These are phyloP conservation scores for Podospora anserina DNA, from an alignment of 495 filamentous ascomycete genomes.

Conservation along the genomic window DNA sequence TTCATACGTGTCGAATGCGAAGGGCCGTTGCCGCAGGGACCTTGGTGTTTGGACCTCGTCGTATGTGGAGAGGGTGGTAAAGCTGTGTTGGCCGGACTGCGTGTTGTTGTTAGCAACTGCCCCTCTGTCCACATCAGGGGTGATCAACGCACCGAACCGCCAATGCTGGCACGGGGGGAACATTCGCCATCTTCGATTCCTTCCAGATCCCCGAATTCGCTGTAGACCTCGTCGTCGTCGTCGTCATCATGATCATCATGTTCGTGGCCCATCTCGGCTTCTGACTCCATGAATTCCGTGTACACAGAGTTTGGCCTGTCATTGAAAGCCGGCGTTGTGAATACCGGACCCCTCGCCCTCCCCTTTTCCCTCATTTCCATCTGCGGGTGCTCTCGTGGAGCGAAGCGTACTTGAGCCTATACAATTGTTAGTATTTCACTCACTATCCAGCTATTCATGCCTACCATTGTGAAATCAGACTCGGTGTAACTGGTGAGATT, in stretches of 20 bases:
- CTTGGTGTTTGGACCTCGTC: conserved; percentile 71
- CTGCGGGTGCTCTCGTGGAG: conserved; percentile 19
- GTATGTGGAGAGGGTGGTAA: conserved; percentile 71
- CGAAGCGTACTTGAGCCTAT: conserved; percentile 28
- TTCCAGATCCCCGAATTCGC: conserved; percentile 47
- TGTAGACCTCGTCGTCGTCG: conserved; percentile 49
- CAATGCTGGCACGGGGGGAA: conserved; percentile 61
- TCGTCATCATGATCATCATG: conserved; percentile 54
- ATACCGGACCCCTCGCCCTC: conserved; percentile 45
- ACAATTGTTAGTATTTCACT: conserved; percentile 17
- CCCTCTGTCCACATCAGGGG: background rate
- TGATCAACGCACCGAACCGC: conserved; percentile 53
- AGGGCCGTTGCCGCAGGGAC: conserved; percentile 41
- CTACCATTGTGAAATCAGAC: conserved; percentile 25
- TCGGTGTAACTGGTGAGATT: conserved; percentile 21
- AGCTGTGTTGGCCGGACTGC: conserved; percentile 60
- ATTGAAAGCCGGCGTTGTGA: conserved; percentile 37
- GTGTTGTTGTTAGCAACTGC: conserved; percentile 26
- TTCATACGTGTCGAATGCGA: conserved; percentile 26
- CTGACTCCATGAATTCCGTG: conserved; percentile 73
- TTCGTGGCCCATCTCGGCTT: conserved; percentile 55
- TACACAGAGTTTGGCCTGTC: conserved; percentile 58
- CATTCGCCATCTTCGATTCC: conserved; percentile 57
- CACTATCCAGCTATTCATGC: background rate
- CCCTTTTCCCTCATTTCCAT: conserved; percentile 50